Evolutionary conservation across 495 filamentous ascomycete species (phyloP).

Genomic region (Neurospora hispaniola): DNA sequence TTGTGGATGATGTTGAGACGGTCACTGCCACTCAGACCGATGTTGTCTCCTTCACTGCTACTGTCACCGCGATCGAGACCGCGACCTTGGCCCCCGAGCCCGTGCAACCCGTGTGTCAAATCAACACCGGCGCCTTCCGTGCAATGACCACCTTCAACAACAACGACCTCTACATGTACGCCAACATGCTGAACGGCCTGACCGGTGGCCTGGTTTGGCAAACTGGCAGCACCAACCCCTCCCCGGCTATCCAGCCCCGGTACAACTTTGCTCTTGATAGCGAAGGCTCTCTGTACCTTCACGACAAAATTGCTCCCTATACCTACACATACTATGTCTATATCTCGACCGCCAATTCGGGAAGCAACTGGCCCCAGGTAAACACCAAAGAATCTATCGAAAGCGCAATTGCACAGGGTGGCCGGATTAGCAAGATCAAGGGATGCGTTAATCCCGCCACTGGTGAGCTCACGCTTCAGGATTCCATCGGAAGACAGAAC

Average conservation of each 20-base stretch:
- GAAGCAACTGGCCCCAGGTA: neutral
- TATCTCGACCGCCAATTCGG: neutral
- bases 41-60: constrained; percentile 2
- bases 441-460: constrained; percentile 7
- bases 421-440: neutral
- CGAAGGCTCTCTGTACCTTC: constrained; percentile 2
- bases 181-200: constrained; percentile 2
- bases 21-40: neutral
- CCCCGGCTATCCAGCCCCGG: neutral
- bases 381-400: neutral
- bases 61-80: constrained; percentile 3
- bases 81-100: constrained; percentile 1
- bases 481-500: neutral
- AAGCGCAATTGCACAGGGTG: neutral
- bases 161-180: constrained; percentile 1
- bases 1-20: neutral
- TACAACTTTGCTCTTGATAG: constrained; percentile 5
- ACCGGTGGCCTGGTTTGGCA: neutral
- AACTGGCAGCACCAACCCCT: neutral
- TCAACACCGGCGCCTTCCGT: constrained; percentile 2
- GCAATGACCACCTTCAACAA: neutral
- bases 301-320: constrained; percentile 3
- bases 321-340: constrained; percentile 5
- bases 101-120: neutral
- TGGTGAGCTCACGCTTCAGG: constrained; percentile 4